phyloP scores from a whole-genome alignment of 768 basidiomycete species.

The Leucocoprinus sp. region DNA sequence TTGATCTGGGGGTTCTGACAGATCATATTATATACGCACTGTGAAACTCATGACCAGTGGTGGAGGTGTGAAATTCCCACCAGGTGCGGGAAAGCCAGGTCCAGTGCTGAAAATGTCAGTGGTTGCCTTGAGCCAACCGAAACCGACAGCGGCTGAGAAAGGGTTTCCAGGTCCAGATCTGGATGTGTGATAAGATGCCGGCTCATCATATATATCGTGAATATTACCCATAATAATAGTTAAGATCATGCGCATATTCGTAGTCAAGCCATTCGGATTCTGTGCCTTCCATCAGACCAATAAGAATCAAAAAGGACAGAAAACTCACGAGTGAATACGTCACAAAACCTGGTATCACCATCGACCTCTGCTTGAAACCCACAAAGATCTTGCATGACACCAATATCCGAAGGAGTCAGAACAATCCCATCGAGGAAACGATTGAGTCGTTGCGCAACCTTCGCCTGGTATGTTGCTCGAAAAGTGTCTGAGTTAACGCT shows the following conservation, averaged over 20 bases:
- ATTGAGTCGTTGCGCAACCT: background rate
- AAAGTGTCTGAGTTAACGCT: background rate
- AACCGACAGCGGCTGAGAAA: background rate
- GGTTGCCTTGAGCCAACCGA: background rate
- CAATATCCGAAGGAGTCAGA: background rate
- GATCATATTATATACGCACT: background rate
- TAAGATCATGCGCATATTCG: background rate
- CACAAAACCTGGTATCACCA: background rate
- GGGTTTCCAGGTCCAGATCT: background rate
- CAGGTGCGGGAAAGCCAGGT: background rate
- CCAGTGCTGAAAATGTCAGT: background rate
- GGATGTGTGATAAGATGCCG: background rate
- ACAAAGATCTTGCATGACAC: slow-evolving; percentile 1
- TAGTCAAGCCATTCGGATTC: slow-evolving; percentile 1
- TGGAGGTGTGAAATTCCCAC: background rate
- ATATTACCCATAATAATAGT: background rate
- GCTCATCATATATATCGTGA: background rate
- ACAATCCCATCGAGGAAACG: background rate
- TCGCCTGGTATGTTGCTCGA: background rate
- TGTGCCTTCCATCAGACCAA: background rate
- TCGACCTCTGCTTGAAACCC: background rate
- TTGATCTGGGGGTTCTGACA: background rate
- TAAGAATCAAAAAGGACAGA: background rate
- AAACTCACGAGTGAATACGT: background rate
- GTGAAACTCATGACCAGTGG: background rate